phyloP scores from a whole-genome alignment of 371 early-diverging fungal species.

The Syncephalastrum sp. region DNA sequence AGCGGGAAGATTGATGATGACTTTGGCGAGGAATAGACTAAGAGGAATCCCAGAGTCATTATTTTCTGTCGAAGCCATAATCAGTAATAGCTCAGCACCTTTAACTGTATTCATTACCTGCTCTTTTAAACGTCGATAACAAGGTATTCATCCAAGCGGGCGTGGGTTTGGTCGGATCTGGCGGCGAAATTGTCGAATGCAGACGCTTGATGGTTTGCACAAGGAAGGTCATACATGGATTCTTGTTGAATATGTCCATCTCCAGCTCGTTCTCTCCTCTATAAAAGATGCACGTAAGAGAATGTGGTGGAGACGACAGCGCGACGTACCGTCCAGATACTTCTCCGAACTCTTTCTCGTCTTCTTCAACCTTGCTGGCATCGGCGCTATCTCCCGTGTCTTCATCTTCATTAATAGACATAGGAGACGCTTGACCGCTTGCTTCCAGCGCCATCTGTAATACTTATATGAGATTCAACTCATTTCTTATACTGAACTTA shows the following conservation, averaged over 20 bases:
- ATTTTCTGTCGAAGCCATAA: no score
- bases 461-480: neutral
- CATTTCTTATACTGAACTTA: neutral
- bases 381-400: slow-evolving; percentile 1
- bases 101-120: no score
- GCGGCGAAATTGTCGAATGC: slow-evolving; percentile 37
- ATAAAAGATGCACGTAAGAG: no score
- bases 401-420: neutral
- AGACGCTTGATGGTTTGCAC: slow-evolving; percentile 52
- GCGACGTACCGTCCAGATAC: neutral
- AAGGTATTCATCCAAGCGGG: slow-evolving; percentile 68
- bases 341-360: slow-evolving; percentile 4
- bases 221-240: slow-evolving; percentile 60
- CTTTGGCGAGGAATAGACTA: slow-evolving; percentile 57
- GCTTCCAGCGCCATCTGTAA: slow-evolving; percentile 19
- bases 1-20: slow-evolving; percentile 58
- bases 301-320: no score
- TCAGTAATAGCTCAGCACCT: no score
- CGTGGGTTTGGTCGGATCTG: slow-evolving; percentile 34
- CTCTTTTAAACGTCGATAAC: no score
- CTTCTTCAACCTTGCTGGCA: neutral
- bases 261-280: slow-evolving; percentile 28
- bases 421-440: slow-evolving; percentile 1
- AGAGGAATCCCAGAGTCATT: slow-evolving; percentile 19
- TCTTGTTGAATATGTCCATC: slow-evolving; percentile 56